phyloP scores from a whole-genome alignment of 225 moss, liverwort and hornwort genomes.

The Takakia lepidozioides region DNA sequence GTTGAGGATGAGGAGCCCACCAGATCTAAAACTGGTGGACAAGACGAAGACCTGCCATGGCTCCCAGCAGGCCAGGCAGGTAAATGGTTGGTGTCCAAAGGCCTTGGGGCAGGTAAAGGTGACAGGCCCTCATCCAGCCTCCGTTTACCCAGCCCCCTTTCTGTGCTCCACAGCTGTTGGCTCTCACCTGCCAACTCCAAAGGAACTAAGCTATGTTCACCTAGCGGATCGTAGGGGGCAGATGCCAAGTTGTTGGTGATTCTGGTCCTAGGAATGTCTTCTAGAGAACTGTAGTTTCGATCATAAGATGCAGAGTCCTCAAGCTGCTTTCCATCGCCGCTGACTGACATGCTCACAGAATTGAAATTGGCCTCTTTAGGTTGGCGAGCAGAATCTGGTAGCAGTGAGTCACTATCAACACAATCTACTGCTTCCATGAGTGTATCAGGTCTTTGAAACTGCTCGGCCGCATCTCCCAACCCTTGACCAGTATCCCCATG shows the following conservation, averaged over 20 bases:
- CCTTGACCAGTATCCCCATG: no score
- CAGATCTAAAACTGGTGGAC: conserved; percentile 3
- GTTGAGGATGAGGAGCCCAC: neutral
- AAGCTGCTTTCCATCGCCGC: no score
- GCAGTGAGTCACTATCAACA: no score
- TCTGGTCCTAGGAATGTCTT: neutral
- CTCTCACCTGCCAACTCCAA: conserved; percentile 1
- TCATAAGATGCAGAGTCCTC: neutral
- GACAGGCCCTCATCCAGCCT: conserved; percentile 37
- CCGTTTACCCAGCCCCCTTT: conserved; percentile 14
- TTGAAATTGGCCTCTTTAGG: no score
- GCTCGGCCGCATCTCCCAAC: neutral
- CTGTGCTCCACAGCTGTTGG: neutral
- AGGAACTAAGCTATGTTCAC: conserved; percentile 1
- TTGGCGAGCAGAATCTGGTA: no score
- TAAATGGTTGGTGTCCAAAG: conserved; percentile 35
- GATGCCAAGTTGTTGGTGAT: neutral
- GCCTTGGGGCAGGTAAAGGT: conserved; percentile 29
- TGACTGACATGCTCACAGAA: no score
- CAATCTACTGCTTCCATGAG: neutral
- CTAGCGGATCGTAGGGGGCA: no score
- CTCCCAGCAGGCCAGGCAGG: conserved; percentile 33
- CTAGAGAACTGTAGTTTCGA: neutral
- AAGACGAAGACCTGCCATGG: neutral
- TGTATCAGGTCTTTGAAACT: neutral